Evolutionary conservation across 495 filamentous ascomycete genomes (phyloP).

Genomic region (Aspergillus incahuasiensis): DNA sequence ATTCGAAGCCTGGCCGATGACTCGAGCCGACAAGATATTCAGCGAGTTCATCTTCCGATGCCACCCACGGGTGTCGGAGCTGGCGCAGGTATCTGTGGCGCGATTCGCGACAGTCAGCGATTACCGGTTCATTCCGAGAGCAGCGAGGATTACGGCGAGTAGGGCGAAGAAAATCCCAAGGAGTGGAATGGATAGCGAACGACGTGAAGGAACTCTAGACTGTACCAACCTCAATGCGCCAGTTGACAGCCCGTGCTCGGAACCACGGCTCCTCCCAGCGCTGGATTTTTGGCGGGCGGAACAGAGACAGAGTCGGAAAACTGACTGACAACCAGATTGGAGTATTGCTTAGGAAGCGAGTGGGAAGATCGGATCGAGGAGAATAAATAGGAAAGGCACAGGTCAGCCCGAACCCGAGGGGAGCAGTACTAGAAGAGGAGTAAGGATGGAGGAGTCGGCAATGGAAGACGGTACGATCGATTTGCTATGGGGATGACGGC

Average conservation of each 20-base stretch:
- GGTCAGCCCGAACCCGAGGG: slow-evolving; percentile 2
- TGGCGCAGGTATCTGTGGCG: slow-evolving; percentile 35
- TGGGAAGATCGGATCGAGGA: neutral
- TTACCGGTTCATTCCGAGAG: slow-evolving; percentile 8
- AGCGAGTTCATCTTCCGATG: slow-evolving; percentile 89
- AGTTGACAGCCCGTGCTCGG: slow-evolving; percentile 39
- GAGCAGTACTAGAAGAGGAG: slow-evolving; percentile 5
- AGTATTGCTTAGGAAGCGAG: neutral
- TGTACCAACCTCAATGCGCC: slow-evolving; percentile 44
- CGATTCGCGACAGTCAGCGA: slow-evolving; percentile 24
- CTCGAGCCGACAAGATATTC: slow-evolving; percentile 87
- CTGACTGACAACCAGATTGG: neutral
- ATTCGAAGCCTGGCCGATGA: slow-evolving; percentile 58
- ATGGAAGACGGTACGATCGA: neutral
- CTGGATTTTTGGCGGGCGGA: neutral
- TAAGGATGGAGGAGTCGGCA: slow-evolving; percentile 9
- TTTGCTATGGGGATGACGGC: neutral
- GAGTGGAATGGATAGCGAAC: slow-evolving; percentile 14
- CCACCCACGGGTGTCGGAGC: slow-evolving; percentile 51
- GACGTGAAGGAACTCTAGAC: slow-evolving; percentile 16
- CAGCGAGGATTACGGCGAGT: slow-evolving; percentile 15
- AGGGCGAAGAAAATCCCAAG: neutral
- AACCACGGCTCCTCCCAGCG: slow-evolving; percentile 27
- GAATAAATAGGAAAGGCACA: neutral
- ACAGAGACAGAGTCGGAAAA: neutral